Base-by-base conservation (phyloP, 106 monocot genomes). In the Posidonia australis region DNA sequence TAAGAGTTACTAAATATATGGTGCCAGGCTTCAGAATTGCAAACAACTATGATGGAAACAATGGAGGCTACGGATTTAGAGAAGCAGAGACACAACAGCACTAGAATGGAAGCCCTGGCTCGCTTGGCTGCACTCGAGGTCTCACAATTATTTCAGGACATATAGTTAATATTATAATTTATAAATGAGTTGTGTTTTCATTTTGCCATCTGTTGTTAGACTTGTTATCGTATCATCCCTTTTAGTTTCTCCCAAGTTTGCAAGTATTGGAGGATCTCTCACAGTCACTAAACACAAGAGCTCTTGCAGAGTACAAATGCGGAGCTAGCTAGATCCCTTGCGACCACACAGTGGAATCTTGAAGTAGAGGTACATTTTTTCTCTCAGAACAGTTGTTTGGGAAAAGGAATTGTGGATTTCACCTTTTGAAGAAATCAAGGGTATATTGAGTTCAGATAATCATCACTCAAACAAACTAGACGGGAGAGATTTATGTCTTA, bases 31-130 rank as follows among this genome's bases (percentile, higher is more conserved):
- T 83, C 82, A 68, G 85, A 83, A 67, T 75, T 93, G 75, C 93
- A 89, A 63, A 79, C 44, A 22, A 89, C 67, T 60, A 86, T 83
- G 83, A 81, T 86, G 52, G 86, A 86, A 74, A 77, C 85, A 21
- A 86, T 93, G 81, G 93, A 93, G 30, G 93, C 93, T 64, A 86
- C 74, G 14, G 93, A 93, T 5, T 58, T 77, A 26, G 93, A 93
- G 66, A 93, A 93, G 48, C 83, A 89, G 70, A 81, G 77, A 63
- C 93, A 93, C 66, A 78, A 86, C 29, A 89, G 86, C 70, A 93
- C 93, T 29, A 81, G 89, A 83, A 93, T 89, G 89, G 89, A 93
- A 79, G 93, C 86, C 57, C 65, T 93, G 63, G 77, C 79, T 79
- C 62, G 74, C 12, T 65, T 93, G 68, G 85, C 93, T 62, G 71